A percentile compares a stretch with the other conserved stretches of the same genome.
phyloP scores from a whole-genome alignment of 352 stramenopile species.

The Phytophthora pisi region DNA sequence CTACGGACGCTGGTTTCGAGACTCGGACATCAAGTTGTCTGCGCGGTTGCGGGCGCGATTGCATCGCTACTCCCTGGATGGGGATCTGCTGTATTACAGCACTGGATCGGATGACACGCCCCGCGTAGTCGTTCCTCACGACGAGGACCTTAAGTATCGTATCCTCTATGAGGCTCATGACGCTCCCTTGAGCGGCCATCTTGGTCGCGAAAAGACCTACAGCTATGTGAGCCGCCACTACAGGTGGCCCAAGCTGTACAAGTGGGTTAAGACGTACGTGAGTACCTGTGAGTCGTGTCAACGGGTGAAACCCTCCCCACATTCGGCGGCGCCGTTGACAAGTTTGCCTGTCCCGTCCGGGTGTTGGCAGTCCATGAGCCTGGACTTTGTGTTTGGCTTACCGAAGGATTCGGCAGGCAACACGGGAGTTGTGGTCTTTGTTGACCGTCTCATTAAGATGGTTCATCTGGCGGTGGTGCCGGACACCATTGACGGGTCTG shows the following conservation, averaged over 20 bases:
- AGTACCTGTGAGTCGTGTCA: too few species aligned
- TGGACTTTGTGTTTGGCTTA: constrained; percentile 32
- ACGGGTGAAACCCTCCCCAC: too few species aligned
- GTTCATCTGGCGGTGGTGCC: constrained; percentile 2
- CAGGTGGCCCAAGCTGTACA: too few species aligned
- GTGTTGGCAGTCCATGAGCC: constrained; percentile 22
- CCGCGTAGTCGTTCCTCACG: constrained; percentile 10
- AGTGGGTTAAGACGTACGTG: too few species aligned
- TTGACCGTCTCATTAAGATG: constrained; percentile 31
- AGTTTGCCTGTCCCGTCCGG: constrained; percentile 19
- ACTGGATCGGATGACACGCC: background rate
- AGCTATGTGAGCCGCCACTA: too few species aligned
- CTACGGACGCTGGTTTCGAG: background rate
- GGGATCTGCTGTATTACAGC: constrained; percentile 18
- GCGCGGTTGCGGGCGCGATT: background rate
- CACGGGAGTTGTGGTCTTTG: constrained; percentile 25
- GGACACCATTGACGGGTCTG: background rate
- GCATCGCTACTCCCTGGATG: constrained; percentile 4
- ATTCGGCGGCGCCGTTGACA: constrained; percentile 4
- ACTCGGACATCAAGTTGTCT: background rate
- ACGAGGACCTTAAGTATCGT: too few species aligned
- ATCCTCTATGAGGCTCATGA: too few species aligned
- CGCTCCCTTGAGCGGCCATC: too few species aligned
- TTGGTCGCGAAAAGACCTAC: too few species aligned
- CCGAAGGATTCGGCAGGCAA: constrained; percentile 16